phyloP scores from a whole-genome alignment of 345 rosid genomes.

The Turritis glabra region DNA sequence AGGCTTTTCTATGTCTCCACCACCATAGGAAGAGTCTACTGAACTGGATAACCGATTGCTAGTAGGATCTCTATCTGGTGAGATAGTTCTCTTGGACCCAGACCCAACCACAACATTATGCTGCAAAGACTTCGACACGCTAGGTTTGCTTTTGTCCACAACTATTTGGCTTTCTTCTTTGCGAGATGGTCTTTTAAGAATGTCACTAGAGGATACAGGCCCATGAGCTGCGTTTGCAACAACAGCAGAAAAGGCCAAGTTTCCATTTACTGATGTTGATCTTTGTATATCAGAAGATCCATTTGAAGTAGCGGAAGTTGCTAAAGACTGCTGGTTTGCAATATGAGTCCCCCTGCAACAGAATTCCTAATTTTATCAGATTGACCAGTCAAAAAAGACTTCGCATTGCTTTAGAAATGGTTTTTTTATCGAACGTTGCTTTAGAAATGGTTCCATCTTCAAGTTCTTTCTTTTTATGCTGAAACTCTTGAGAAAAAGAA shows the following conservation, averaged over 20 bases:
- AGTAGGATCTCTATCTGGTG: conserved; percentile 37
- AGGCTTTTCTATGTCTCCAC: conserved; percentile 20
- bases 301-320: conserved; percentile 47
- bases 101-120: conserved; percentile 39
- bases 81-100: conserved; percentile 37
- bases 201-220: conserved; percentile 35
- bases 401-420: no score
- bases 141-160: conserved; percentile 40
- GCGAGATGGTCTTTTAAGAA: conserved; percentile 38
- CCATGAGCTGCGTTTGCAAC: conserved; percentile 47
- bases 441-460: no score
- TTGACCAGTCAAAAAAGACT: conserved; percentile 7
- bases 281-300: conserved; percentile 53
- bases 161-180: conserved; percentile 37
- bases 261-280: conserved; percentile 43
- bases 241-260: conserved; percentile 47
- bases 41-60: conserved; percentile 40
- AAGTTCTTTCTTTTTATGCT: no score
- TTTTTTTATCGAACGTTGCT: no score
- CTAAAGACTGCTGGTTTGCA: conserved; percentile 48
- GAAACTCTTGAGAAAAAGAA: no score
- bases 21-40: conserved; percentile 35
- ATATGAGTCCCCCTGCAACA: conserved; percentile 60
- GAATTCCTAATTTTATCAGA: not conserved
- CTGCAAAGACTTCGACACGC: conserved; percentile 40